These are phyloP conservation scores for Kuraishia hungarica DNA, from an alignment of 805 yeast genomes.

Conservation along the genomic window DNA sequence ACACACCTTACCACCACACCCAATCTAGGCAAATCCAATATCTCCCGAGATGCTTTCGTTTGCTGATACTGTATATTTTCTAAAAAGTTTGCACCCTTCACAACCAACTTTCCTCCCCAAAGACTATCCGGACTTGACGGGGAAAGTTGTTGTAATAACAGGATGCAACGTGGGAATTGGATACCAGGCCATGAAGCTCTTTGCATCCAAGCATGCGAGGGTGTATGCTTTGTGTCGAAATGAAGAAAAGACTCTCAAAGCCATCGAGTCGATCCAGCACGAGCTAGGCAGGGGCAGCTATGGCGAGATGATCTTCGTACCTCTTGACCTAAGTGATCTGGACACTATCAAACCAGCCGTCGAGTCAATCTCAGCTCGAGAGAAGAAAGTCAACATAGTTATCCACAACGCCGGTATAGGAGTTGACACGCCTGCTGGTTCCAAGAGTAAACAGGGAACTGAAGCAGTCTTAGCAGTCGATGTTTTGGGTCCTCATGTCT, in stretches of 20 bases:
- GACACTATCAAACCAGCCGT: conserved; percentile 29
- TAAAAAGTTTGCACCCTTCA: conserved; percentile 3
- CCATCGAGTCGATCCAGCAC: conserved; percentile 17
- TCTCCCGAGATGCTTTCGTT: not conserved
- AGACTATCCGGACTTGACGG: conserved; percentile 24
- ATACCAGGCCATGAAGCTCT: conserved; percentile 20
- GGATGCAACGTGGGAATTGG: conserved; percentile 28
- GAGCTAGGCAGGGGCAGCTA: conserved; percentile 10
- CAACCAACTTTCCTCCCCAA: conserved; percentile 17
- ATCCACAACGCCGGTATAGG: conserved; percentile 27
- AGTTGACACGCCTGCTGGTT: conserved; percentile 27
- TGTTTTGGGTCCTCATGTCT: conserved; percentile 35
- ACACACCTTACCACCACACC: too few relatives aligned
- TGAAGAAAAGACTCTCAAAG: conserved; percentile 20
- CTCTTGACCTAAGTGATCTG: conserved; percentile 33
- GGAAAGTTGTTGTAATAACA: conserved; percentile 22
- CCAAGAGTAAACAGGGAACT: conserved; percentile 32
- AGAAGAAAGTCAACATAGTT: conserved; percentile 24
- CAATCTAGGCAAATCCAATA: too few relatives aligned
- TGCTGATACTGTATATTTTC: not conserved
- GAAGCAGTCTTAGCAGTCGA: conserved; percentile 40
- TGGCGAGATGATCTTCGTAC: conserved; percentile 13
- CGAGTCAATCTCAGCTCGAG: conserved; percentile 15
- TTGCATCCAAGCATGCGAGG: conserved; percentile 23
- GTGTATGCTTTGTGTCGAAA: conserved; percentile 29